phyloP scores from a whole-genome alignment of 257 asterid genomes.

The Penstemon eatonii region DNA sequence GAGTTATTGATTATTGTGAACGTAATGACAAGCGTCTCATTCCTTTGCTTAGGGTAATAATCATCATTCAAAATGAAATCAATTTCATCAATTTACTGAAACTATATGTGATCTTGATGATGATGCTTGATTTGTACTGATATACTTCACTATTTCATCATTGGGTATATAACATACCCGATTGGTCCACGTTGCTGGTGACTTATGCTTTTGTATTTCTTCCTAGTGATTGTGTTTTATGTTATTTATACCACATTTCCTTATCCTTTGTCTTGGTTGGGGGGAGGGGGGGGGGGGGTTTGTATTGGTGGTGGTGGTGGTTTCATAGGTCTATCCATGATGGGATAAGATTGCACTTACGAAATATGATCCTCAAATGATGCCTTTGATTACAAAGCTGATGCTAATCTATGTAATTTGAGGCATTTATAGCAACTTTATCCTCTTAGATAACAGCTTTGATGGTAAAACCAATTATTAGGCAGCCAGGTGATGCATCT shows the following conservation, averaged over 20 bases:
- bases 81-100: background rate
- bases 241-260: too few relatives aligned
- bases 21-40: slow-evolving; percentile 78
- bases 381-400: background rate
- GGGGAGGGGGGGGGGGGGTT: too few relatives aligned
- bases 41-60: slow-evolving; percentile 67
- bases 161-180: too few relatives aligned
- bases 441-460: background rate
- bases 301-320: background rate
- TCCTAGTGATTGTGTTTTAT: too few relatives aligned
- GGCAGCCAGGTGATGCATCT: slow-evolving; percentile 3
- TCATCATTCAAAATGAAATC: background rate
- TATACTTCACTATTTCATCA: too few relatives aligned
- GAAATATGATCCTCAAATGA: background rate
- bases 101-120: background rate
- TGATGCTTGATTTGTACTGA: background rate
- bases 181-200: too few relatives aligned
- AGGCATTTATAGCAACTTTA: background rate
- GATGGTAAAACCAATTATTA: slow-evolving; percentile 1
- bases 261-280: too few relatives aligned
- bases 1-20: slow-evolving; percentile 87
- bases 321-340: slow-evolving; percentile 9
- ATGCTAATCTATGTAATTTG: background rate
- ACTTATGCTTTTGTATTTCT: too few relatives aligned
- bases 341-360: background rate